Evolutionary conservation across 768 basidiomycete species (phyloP), one percentile per base, ranked within the genome.

Genomic region (Pisolithus marmoratus): DNA sequence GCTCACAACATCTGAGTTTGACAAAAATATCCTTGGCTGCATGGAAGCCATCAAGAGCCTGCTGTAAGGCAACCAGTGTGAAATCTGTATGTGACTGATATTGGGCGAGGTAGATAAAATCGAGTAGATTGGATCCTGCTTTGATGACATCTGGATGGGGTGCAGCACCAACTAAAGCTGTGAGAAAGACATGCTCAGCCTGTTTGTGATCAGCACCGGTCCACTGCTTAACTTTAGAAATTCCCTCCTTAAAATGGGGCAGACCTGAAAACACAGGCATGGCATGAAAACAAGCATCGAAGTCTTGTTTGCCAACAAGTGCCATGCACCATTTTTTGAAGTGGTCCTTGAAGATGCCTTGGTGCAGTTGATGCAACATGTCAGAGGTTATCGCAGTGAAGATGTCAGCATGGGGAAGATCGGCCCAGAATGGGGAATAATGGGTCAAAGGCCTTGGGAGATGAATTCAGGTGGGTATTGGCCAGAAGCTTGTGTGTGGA

Each of bases 321-420:
- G 41, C 22, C 6, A 58, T 59, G 11, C 57, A 64, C 75, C 76
- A 78, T 6, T 59, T 63, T 1, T 70, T 61, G 3, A 74, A 47
- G 46, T 77, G 75, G 46, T 76, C 70, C 46, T 74, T 74, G 65
- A 78, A 74, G 2, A 76, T 51, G 0, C 77, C 77, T 54, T 79
- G 73, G 59, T 77, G 69, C 0, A 79, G 61, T 55, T 78, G 75
- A 53, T 81, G 77, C 15, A 79, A 70, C 23, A 76, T 40, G 62
- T 76, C 63, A 15, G 71, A 68, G 1, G 70, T 73, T 27, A 79
- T 53, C n/a, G 53, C 64, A 0, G 29, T 1, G 56, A 71, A 75
- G 29, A 79, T 78, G 54, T 79, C 53, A 38, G 59, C 48, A 52
- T 65, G 68, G 0, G 74, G 75, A 12, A 78, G 55, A 38, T 72